A percentile compares a stretch with the other conserved stretches of the same genome.
Evolutionary conservation across 768 basidiomycete genomes (phyloP).

Genomic region (Naganishia randhawae): DNA sequence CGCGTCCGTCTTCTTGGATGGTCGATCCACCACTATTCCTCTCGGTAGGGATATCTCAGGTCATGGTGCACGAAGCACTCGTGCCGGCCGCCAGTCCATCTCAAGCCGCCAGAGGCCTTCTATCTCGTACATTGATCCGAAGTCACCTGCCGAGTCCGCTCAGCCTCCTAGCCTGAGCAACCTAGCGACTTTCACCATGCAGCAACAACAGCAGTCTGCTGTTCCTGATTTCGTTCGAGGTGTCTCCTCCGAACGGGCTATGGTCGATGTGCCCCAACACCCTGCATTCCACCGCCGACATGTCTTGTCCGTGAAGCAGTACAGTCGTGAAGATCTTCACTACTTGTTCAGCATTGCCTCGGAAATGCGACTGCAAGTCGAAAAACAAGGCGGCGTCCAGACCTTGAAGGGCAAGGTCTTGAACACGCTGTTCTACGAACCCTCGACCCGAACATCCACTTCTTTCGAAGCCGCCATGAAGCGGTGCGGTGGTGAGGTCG

Average conservation of each 20-base stretch:
- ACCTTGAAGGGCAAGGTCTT: constrained; percentile 86
- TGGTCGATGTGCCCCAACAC: constrained; percentile 61
- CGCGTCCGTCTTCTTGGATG: constrained; percentile 84
- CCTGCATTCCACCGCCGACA: constrained; percentile 89
- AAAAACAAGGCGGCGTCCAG: constrained; percentile 81
- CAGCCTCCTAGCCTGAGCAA: constrained; percentile 40
- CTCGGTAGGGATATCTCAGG: constrained; percentile 53
- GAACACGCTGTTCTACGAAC: constrained; percentile 91
- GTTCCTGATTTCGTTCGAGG: constrained; percentile 44
- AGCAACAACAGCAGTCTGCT: constrained; percentile 36
- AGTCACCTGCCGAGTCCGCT: constrained; percentile 26
- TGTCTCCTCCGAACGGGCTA: constrained; percentile 45
- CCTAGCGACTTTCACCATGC: constrained; percentile 30
- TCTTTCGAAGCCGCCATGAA: constrained; percentile 99
- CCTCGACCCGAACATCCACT: constrained; percentile 88
- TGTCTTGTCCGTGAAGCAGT: constrained; percentile 91
- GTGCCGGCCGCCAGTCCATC: constrained; percentile 50
- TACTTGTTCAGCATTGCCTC: constrained; percentile 90
- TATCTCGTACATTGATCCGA: constrained; percentile 26
- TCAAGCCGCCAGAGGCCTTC: constrained; percentile 39
- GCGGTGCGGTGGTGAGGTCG: constrained; percentile 90
- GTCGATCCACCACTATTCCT: constrained; percentile 58
- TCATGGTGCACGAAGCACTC: constrained; percentile 37
- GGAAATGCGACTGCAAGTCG: constrained; percentile 95
- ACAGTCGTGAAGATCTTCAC: constrained; percentile 80